Conservation (phyloP, 257 asterid species). For the Rehmannia glutinosa region DNA sequence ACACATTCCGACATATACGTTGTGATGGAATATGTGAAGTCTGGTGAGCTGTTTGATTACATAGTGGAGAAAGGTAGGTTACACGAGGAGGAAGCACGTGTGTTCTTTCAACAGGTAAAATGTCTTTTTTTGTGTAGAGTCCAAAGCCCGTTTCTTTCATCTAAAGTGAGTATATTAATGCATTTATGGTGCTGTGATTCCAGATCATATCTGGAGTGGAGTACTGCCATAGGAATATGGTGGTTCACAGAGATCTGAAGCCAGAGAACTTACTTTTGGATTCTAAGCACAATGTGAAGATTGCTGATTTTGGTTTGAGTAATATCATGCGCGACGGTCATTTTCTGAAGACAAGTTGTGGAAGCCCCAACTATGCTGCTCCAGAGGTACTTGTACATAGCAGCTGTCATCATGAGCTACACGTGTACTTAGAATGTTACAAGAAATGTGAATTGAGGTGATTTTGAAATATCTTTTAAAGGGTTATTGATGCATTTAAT, state of each 20-base stretch:
- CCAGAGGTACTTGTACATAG: conserved; percentile 59
- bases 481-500: not conserved
- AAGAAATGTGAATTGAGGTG: conserved; percentile 3
- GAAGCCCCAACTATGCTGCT: conserved; percentile 97
- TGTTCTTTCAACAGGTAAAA: conserved; percentile 80
- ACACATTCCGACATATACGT: conserved; percentile 79
- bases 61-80: conserved; percentile 93
- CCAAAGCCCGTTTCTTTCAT: conserved; percentile 1
- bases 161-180: not conserved
- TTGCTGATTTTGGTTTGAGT: conserved; percentile 96
- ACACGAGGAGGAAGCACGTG: conserved; percentile 86
- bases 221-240: conserved; percentile 96
- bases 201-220: conserved; percentile 97
- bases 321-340: conserved; percentile 95
- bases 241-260: conserved; percentile 91
- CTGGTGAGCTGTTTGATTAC: conserved; percentile 90
- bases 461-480: not conserved
- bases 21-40: conserved; percentile 92
- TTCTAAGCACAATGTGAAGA: conserved; percentile 77
- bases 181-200: conserved; percentile 22
- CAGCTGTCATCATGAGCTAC: not conserved
- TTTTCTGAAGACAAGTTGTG: conserved; percentile 93
- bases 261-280: conserved; percentile 94
- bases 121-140: conserved; percentile 4
- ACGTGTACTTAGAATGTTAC: not conserved